A percentile compares a stretch with the other conserved stretches of the same genome.
These are phyloP conservation scores for Adansonia gregorii DNA, from an alignment of 441 rosid species.

Conservation along the genomic window DNA sequence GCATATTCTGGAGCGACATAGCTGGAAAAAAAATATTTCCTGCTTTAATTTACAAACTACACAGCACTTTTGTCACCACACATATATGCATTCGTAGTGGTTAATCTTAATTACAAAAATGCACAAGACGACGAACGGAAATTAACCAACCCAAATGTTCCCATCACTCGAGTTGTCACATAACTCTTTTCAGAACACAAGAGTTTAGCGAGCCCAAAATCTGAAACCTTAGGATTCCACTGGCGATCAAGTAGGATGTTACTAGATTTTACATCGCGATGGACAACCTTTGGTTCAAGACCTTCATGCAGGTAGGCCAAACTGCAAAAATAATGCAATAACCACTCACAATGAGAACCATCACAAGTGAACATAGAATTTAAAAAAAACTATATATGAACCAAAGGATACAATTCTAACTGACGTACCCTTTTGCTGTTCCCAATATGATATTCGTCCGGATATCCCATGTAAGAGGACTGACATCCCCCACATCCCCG, in stretches of 20 bases:
- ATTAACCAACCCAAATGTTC: slow-evolving; percentile 85
- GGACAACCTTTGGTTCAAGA: slow-evolving; percentile 97
- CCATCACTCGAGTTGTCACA: slow-evolving; percentile 97
- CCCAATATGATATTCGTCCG: slow-evolving; percentile 87
- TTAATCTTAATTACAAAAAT: neutral
- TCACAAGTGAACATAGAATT: neutral
- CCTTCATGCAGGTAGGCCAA: slow-evolving; percentile 98
- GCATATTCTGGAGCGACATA: slow-evolving; percentile 99
- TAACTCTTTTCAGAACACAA: slow-evolving; percentile 81
- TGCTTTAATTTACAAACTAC: neutral
- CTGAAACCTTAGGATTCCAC: slow-evolving; percentile 91
- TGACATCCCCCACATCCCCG: slow-evolving; percentile 86
- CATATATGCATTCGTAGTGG: neutral
- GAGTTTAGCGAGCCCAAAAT: slow-evolving; percentile 97
- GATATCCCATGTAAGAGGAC: slow-evolving; percentile 90
- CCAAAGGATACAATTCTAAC: neutral
- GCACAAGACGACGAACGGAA: slow-evolving; percentile 12
- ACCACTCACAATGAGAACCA: neutral
- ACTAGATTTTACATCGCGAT: slow-evolving; percentile 88
- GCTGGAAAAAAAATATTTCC: slow-evolving; percentile 42
- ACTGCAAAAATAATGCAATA: slow-evolving; percentile 42
- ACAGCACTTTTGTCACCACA: neutral
- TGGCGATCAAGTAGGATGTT: slow-evolving; percentile 88
- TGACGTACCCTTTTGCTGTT: slow-evolving; percentile 82
- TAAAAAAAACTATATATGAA: neutral